Evolutionary conservation across 2,329 filamentous ascomycete species (phyloP), one percentile per base, ranked within the genome.

Genomic region (Ceratocystis ficicola): DNA sequence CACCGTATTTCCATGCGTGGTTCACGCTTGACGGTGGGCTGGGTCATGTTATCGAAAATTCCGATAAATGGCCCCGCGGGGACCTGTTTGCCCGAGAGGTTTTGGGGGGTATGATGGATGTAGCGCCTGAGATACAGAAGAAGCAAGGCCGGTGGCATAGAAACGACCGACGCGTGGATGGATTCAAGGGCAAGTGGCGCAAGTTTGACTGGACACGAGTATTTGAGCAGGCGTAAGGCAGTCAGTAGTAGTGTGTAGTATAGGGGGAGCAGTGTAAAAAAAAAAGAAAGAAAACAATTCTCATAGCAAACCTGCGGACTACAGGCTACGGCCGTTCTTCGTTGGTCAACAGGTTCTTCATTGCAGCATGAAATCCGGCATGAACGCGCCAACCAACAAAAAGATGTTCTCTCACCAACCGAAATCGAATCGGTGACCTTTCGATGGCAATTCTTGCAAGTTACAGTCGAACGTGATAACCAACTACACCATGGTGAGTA

Each of bases 1-100:
- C 95, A 89, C 93, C 95, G 0, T 99, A 99, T 74, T 99, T 99
- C 72, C 94, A 99, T 74, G 93, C 87, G 22, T 99, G 93, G 92
- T 97, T 97, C 73, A 84, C 85, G 64, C 78, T 99, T 0, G 92
- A 99, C 73, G 94, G 94, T 1, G 94, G 94, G 0, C 76, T 99
- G 69, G 94, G 90, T 0, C 94, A 99, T 74, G 80, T 99, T 7
- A 89, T 99, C 0, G 94, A 99, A 76, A 89, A 99, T 71, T 79
- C 85, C 32, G 82, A 85, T 62, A 80, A 86, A 63, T 99, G 94
- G 94, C 95, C 95, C 0, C 84, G 82, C 71, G 93, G 93, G 0
- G 94, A 99, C 75, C 74, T 96, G 20, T 99, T 99, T 74, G 94
- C 94, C 1, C 80, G 94, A 65, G 94, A 97, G 76, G 84, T 96